Evolutionary conservation across 2,329 filamentous ascomycete genomes (phyloP), one percentile per base, ranked within the genome.

Genomic region (Talaromyces atroroseus): DNA sequence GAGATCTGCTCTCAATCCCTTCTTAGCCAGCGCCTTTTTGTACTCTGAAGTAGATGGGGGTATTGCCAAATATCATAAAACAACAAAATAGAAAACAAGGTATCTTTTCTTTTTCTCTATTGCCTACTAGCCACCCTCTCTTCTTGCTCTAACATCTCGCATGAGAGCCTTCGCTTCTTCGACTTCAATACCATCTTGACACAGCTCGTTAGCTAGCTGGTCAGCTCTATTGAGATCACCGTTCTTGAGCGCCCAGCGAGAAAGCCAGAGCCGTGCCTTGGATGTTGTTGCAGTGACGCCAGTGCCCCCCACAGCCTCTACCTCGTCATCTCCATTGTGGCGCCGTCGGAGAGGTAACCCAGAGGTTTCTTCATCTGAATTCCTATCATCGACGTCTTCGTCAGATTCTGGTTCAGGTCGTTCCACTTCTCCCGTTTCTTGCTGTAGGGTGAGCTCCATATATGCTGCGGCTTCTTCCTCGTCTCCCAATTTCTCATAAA

Each of bases 141-240:
- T 81, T 62, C 89, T 82, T 4, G 88, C 88, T 63, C 92, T 82
- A 12, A 95, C 86, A 71, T 97, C 92, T 59, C 90, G 82, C 60
- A 96, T 88, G 63, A 97, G 76, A 3, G 91, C 90, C 75, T 97
- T 97, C 26, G 94, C 94, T 72, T 99, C 94, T 70, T 99, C 94
- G 2, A 97, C 90, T 72, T 97, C 94, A 24, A 95, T 86, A 0
- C 94, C 94, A 72, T 99, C 94, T 72, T 96, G 90, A 69, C 92
- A 96, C 47, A 99, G 77, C 73, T 99, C 94, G 59, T 87, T 90
- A 0, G 91, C 92, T 44, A 97, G 76, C 60, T 90, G 84, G 73
- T 88, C 88, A 3, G 90, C 90, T 20, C 88, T 82, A 32, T 80
- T 78, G 64, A 89, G 89, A 70, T 96, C 90, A 40, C 85, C 85